Conservation (phyloP, 108 stramenopile species). For the Pseudonitzschia delicatissima region DNA sequence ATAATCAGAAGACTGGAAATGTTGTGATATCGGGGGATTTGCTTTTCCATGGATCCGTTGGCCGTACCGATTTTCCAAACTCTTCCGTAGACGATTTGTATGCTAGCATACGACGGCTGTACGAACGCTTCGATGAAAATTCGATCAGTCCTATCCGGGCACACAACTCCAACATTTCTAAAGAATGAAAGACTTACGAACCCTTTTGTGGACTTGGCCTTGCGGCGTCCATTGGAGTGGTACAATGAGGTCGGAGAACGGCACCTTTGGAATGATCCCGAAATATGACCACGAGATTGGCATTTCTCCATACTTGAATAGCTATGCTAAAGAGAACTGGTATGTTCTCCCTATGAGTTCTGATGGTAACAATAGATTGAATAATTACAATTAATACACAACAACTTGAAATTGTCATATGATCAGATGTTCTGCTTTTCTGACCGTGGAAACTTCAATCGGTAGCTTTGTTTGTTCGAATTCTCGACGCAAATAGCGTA, state of each 20-base stretch:
- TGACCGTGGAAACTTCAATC: too few relatives aligned
- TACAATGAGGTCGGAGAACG: constrained; percentile 24
- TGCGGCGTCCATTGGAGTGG: constrained; percentile 26
- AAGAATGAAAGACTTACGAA: constrained; percentile 22
- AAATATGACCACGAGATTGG: too few relatives aligned
- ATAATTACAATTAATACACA: too few relatives aligned
- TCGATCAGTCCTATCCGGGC: constrained; percentile 36
- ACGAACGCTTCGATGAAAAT: constrained; percentile 26
- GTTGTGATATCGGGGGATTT: constrained; percentile 35
- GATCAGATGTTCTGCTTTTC: too few relatives aligned
- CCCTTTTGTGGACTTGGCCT: constrained; percentile 27
- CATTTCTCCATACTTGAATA: too few relatives aligned
- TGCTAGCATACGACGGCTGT: constrained; percentile 25
- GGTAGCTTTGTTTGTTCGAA: constrained; percentile 13
- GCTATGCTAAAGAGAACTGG: too few relatives aligned
- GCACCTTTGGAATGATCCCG: constrained; percentile 28
- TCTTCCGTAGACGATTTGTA: constrained; percentile 29
- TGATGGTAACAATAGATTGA: too few relatives aligned
- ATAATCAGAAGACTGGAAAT: not conserved
- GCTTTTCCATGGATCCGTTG: constrained; percentile 41
- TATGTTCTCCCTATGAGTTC: too few relatives aligned
- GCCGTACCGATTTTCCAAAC: constrained; percentile 40
- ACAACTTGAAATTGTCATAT: too few relatives aligned
- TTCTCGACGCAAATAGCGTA: constrained; percentile 42
- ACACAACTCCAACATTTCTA: constrained; percentile 34